phyloP scores from a whole-genome alignment of 176 grass and related monocot species.

The Oryza meridionalis region DNA sequence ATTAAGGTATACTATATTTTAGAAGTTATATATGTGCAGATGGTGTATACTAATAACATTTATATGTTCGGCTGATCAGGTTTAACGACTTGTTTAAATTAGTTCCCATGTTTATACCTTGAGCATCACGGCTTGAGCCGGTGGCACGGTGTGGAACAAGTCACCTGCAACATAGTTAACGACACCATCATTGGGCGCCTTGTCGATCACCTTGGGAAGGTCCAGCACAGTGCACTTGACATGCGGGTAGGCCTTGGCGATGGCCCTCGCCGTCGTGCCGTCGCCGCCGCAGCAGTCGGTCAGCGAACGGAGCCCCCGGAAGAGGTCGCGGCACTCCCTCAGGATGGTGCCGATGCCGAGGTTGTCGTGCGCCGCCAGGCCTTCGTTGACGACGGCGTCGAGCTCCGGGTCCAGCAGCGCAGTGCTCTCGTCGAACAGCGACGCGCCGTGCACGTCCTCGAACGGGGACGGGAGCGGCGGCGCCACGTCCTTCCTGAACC shows the following conservation, averaged over 20 bases:
- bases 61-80: no score
- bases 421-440: constrained; percentile 18
- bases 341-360: background rate
- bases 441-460: constrained; percentile 10
- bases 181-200: background rate
- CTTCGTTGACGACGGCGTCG: constrained; percentile 16
- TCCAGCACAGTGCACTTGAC: constrained; percentile 48
- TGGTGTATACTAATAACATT: no score
- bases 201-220: no score
- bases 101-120: constrained; percentile 26
- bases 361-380: constrained; percentile 15
- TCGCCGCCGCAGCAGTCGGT: constrained; percentile 54
- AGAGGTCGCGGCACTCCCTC: constrained; percentile 12
- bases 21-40: no score
- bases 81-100: no score
- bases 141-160: constrained; percentile 55
- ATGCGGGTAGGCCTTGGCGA: constrained; percentile 34
- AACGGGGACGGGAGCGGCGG: constrained; percentile 23
- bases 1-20: no score
- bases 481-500: constrained; percentile 48
- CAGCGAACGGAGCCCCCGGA: constrained; percentile 29
- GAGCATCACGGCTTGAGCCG: constrained; percentile 43
- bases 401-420: background rate
- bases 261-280: constrained; percentile 29
- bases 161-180: constrained; percentile 50